Evolutionary conservation across 306 rosid species (phyloP), one percentile per base, ranked within the genome.

Genomic region (Sechiopsis laciniata): DNA sequence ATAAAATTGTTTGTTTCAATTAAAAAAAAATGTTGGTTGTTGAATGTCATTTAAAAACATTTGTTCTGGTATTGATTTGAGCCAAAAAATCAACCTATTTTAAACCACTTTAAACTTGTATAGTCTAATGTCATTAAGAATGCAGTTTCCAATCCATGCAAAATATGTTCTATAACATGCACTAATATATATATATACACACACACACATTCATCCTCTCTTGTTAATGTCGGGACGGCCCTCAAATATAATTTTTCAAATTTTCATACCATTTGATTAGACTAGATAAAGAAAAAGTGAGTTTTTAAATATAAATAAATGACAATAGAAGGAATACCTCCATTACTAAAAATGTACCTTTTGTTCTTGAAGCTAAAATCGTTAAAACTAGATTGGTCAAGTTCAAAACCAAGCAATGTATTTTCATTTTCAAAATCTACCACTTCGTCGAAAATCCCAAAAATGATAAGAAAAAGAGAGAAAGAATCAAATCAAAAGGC

Each of bases 371-470:
- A 59, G 13, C 60, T 24, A 55, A 55, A 55, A 55, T 19, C 12
- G 60, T 55, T 19, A 53, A 1, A 16, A 9, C 42, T 59, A 10
- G 42, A 26, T 59, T 64, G 71, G 71, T 64, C 52, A 64, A 35
- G 14, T 64, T 32, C 21, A 63, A 63, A 40, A 20, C 0, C 48
- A 64, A 64, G 10, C 15, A 0, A n/a, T 10, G 16, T 40, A 6
- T n/a, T 64, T n/a, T 50, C 10, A 65, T 17, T 8, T 61, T 61
- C 46, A 61, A 15, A 32, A 61, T 61, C 72, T 66, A 2, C 55
- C 9, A 45, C 72, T 66, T 46, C 4, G 11, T 66, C 35, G 19
- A 66, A 66, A 29, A 66, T 66, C 55, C 55, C 72, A 45, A 42
- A 13, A 20, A 66, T 24, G 9, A 21, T 17, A 2, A 37, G 42